These are phyloP conservation scores for Backusella tarrabulga DNA, from an alignment of 192 early-diverging fungal genomes.

Conservation along the genomic window DNA sequence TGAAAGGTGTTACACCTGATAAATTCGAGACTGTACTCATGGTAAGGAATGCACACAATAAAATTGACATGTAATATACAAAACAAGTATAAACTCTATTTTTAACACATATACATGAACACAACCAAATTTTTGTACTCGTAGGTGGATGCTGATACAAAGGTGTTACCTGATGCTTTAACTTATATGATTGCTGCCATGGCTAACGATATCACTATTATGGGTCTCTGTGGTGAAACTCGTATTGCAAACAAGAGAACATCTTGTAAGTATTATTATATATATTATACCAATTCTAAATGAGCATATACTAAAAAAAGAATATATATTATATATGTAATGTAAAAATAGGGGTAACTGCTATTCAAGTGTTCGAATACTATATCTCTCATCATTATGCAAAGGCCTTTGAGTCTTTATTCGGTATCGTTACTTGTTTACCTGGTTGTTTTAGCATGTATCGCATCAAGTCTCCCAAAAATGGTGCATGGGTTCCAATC, in stretches of 20 bases:
- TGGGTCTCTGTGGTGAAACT: slow-evolving; percentile 98
- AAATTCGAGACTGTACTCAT: slow-evolving; percentile 74
- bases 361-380: slow-evolving; percentile 97
- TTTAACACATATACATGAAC: background rate
- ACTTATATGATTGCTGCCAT: slow-evolving; percentile 88
- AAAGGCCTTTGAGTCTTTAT: slow-evolving; percentile 93
- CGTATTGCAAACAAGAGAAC: slow-evolving; percentile 90
- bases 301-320: background rate
- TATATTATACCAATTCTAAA: background rate
- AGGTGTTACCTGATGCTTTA: slow-evolving; percentile 75
- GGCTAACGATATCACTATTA: slow-evolving; percentile 86
- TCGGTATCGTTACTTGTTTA: slow-evolving; percentile 97
- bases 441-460: slow-evolving; percentile 99
- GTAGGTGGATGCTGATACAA: slow-evolving; percentile 87
- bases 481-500: slow-evolving; percentile 75
- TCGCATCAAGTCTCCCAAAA: slow-evolving; percentile 86
- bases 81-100: slow-evolving; percentile 5
- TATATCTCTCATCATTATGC: slow-evolving; percentile 96
- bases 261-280: slow-evolving; percentile 74
- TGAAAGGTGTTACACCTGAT: slow-evolving; percentile 88
- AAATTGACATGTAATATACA: slow-evolving; percentile 1
- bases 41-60: slow-evolving; percentile 34
- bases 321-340: background rate
- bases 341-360: slow-evolving; percentile 59
- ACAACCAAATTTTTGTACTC: background rate